Evolutionary conservation across 805 yeast genomes (phyloP).

Genomic region (Wickerhamiella sergipiensis): DNA sequence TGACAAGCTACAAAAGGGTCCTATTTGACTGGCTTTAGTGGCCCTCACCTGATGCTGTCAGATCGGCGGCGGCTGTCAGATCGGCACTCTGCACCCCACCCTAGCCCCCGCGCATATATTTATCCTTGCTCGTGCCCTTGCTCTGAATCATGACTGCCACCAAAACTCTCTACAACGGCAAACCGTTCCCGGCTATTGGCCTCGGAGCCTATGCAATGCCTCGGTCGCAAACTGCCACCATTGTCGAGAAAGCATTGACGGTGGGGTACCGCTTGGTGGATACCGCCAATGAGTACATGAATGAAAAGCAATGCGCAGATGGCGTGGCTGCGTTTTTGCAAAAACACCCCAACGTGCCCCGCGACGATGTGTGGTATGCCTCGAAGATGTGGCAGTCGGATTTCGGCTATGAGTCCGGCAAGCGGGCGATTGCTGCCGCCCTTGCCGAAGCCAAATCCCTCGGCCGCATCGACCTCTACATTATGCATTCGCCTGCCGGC

Average conservation of each 20-base stretch:
- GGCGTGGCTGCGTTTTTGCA: slow-evolving; percentile 9
- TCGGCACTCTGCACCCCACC: not conserved
- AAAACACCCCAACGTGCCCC: slow-evolving; percentile 29
- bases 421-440: slow-evolving; percentile 41
- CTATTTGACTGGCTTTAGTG: no score
- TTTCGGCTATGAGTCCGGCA: slow-evolving; percentile 41
- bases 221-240: slow-evolving; percentile 13
- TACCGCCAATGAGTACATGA: slow-evolving; percentile 49
- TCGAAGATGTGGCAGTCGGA: slow-evolving; percentile 61
- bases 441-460: slow-evolving; percentile 36
- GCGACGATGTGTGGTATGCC: slow-evolving; percentile 39
- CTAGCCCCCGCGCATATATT: not conserved
- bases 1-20: no score
- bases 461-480: slow-evolving; percentile 52
- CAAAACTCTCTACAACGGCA: not conserved
- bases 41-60: not conserved
- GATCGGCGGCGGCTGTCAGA: no score
- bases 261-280: slow-evolving; percentile 66
- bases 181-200: slow-evolving; percentile 14
- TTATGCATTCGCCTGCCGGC: slow-evolving; percentile 41
- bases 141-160: not conserved
- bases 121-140: not conserved
- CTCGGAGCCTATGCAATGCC: slow-evolving; percentile 18
- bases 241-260: slow-evolving; percentile 43
- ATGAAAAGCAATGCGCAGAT: slow-evolving; percentile 46